Base-by-base conservation (phyloP, 2,329 filamentous ascomycete species). In the Albophoma yamanashiensis region DNA sequence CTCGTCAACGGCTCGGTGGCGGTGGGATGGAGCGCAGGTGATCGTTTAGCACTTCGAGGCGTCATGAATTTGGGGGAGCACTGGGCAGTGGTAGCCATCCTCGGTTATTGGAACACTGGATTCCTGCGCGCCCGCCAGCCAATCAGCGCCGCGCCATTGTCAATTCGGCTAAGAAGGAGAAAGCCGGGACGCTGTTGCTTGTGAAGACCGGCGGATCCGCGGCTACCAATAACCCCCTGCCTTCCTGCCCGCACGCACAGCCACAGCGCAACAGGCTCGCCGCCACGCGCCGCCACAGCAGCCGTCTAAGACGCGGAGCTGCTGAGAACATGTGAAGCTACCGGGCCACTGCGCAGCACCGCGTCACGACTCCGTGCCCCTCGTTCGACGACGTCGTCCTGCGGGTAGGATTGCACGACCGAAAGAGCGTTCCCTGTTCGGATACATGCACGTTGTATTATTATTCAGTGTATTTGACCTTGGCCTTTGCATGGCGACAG, bases 101-200 rank as follows among this genome's bases (percentile, higher is more conserved):
- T 64, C 62, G 62, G 62, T 57, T 64, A 64, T 60, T 59, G 61
- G 60, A 45, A 58, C 42, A 50, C 42, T 58, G 57, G 40, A 56
- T 52, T 42, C 50, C 22, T 59, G n/a, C 55, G 53, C 57, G 40
- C 58, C 59, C 59, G 59, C 27, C 17, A 45, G 38, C 62, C 62
- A 64, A 64, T 64, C 61, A 64, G 59, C 47, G 56, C 17, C 53
- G 47, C 22, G 59, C 39, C 62, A 70, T 72, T 72, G 63, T 68
- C 63, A 71, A 68, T 66, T 70, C 68, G 67, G 67, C 68, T 68
- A 65, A 60, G 62, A 63, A 62, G 63, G 66, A 65, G 64, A 66
- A 64, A 67, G 63, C 66, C 67, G 69, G 69, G 63, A 65, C 47
- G 27, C 61, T 55, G 61, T 40, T 58, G 56, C 56, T 57, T 38